Percentiles rank a stretch among this genome's conserved stretches.
Conservation (phyloP, 2,329 filamentous ascomycete genomes). For the Fusarium sp. region DNA sequence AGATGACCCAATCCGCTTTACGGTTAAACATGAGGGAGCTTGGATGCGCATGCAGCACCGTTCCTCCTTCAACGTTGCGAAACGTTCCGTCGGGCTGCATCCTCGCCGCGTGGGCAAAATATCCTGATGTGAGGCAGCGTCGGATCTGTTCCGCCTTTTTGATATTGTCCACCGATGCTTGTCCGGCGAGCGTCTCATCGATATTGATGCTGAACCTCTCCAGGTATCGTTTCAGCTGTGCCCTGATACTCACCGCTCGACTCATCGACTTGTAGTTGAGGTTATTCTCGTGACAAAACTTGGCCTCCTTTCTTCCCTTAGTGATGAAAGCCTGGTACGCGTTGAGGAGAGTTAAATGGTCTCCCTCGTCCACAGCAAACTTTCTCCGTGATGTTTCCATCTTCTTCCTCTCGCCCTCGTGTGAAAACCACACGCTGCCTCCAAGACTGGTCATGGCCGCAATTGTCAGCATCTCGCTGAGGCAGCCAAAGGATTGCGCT, state of each 20-base stretch:
- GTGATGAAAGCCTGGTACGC: slow-evolving; percentile 92
- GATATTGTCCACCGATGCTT: slow-evolving; percentile 45
- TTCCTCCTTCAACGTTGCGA: slow-evolving; percentile 83
- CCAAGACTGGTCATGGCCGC: slow-evolving; percentile 94
- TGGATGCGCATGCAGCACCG: slow-evolving; percentile 86
- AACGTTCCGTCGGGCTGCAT: slow-evolving; percentile 97
- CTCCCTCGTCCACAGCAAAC: slow-evolving; percentile 93
- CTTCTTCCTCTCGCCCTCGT: slow-evolving; percentile 80
- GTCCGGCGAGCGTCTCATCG: slow-evolving; percentile 69
- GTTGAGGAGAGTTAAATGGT: slow-evolving; percentile 92
- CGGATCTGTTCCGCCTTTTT: slow-evolving; percentile 78
- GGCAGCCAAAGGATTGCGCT: slow-evolving; percentile 79
- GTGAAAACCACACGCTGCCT: slow-evolving; percentile 84
- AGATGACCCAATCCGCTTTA: slow-evolving; percentile 96
- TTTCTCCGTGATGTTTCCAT: slow-evolving; percentile 81
- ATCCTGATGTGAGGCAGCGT: slow-evolving; percentile 87
- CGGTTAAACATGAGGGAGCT: slow-evolving; percentile 95
- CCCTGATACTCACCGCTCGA: slow-evolving; percentile 85
- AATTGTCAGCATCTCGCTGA: slow-evolving; percentile 89
- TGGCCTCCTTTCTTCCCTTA: slow-evolving; percentile 82
- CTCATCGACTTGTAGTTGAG: slow-evolving; percentile 89
- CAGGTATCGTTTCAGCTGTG: slow-evolving; percentile 87
- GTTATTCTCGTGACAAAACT: slow-evolving; percentile 88
- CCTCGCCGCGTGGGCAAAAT: slow-evolving; percentile 91
- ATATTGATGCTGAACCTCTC: slow-evolving; percentile 83